Base-by-base conservation (phyloP, 78 protist species). In the Chrysochromulina parva region DNA sequence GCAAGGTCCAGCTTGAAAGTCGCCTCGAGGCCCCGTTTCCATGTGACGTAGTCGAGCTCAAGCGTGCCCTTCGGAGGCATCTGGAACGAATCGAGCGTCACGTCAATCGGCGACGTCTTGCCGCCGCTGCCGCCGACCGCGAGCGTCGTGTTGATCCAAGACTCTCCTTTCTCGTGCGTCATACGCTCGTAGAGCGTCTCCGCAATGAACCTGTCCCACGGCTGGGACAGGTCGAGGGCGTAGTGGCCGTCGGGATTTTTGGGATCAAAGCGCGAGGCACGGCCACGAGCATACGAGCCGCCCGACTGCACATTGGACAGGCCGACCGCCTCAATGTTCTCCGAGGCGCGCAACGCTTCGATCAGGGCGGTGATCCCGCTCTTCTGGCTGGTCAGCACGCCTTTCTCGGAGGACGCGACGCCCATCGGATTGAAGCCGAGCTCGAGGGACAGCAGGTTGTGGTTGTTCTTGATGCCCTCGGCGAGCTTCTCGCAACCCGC, bases 341-440 rank as follows among this genome's bases (percentile, higher is more conserved):
- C n/a, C 7, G 11, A 50, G 38, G 0, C 1, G 14, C 55, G 53
- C 5, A 74, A 2, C 11, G 84, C 84, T 10, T 50, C 28, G 20
- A 74, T 57, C 24, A 74, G 3, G 6, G 84, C 78, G 47, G 71
- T 16, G n/a, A 65, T 22, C 38, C 38, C 38, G 38, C 38, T 38
- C 38, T 38, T 38, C 62, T 58, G 62, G 24, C 24, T 13, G 62
- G 13, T 13, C 7, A 58, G 62, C 7, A 7, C 13, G 62, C 62
- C 62, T 7, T 13, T 58, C 13, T 58, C 62, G 62, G 24, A 14
- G 24, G 13, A 26, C 38, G 19, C 47, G 73, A 66, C 73, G 26
- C 58, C 84, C 84, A 74, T 74, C 57, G 84, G 84, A n/a, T 74
- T 74, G 58, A 24, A 26, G 19, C 48, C 26, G 55, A 74, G 84